Evolutionary conservation across 2,329 filamentous ascomycete species (phyloP).

Genomic region (Thielaviopsis ethacetica): DNA sequence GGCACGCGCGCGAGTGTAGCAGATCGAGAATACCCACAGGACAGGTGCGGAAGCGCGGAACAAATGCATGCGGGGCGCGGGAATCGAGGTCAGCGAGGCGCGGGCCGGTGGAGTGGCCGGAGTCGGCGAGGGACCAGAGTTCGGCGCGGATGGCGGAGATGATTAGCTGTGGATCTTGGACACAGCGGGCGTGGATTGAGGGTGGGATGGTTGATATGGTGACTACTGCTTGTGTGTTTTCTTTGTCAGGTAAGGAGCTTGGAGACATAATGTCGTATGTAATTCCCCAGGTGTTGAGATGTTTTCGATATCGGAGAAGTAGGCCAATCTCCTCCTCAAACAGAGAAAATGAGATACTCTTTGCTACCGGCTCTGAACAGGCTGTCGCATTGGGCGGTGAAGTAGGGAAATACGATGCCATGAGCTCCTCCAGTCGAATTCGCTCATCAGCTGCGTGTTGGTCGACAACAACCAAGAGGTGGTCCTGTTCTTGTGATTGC

Average conservation of each 20-base stretch:
- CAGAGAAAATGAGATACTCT: conserved; percentile 49
- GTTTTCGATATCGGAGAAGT: conserved; percentile 33
- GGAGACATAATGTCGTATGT: conserved; percentile 32
- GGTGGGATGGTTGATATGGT: conserved; percentile 47
- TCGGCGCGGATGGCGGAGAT: conserved; percentile 61
- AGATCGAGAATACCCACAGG: conserved; percentile 62
- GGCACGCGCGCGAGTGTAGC: conserved; percentile 59
- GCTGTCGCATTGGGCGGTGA: conserved; percentile 13
- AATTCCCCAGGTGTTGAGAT: conserved; percentile 64
- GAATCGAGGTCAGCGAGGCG: neutral
- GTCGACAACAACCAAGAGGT: conserved; percentile 63
- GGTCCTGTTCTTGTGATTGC: conserved; percentile 14
- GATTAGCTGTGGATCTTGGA: conserved; percentile 51
- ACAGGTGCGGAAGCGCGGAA: conserved; percentile 48
- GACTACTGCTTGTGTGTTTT: conserved; percentile 19
- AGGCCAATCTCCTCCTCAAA: conserved; percentile 41
- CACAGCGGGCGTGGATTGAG: conserved; percentile 61
- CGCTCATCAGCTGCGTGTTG: conserved; percentile 94
- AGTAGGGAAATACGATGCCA: conserved; percentile 33
- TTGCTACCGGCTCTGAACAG: conserved; percentile 25
- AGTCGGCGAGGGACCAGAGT: conserved; percentile 48
- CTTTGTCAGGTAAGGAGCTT: neutral
- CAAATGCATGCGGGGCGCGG: conserved; percentile 29
- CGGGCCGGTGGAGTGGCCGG: conserved; percentile 13
- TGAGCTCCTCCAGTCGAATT: conserved; percentile 58